phyloP scores from a whole-genome alignment of 495 filamentous ascomycete species.

The Xylaria grammica region DNA sequence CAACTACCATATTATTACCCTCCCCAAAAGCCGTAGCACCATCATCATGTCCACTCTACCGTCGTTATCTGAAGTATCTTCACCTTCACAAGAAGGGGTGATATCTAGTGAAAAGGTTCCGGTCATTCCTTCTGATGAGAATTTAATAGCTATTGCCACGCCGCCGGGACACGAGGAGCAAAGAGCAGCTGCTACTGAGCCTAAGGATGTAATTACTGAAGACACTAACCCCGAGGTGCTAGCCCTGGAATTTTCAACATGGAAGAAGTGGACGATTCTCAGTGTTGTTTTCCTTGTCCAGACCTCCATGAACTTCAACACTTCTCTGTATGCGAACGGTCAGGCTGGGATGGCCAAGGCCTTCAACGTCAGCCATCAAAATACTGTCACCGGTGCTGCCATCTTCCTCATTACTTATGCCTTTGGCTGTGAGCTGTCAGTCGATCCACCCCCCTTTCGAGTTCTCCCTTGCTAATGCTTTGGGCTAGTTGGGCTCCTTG shows the following conservation, averaged over 20 bases:
- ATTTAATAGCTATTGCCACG: slow-evolving; percentile 10
- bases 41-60: neutral
- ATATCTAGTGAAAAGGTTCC: neutral
- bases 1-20: neutral
- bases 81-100: neutral
- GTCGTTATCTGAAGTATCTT: neutral
- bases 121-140: neutral
- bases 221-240: slow-evolving; percentile 66
- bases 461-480: slow-evolving; percentile 14
- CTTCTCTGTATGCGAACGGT: slow-evolving; percentile 71
- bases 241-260: slow-evolving; percentile 62
- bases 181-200: slow-evolving; percentile 25
- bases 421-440: slow-evolving; percentile 74
- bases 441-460: neutral
- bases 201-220: slow-evolving; percentile 53
- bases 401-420: slow-evolving; percentile 76
- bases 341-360: slow-evolving; percentile 63
- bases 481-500: slow-evolving; percentile 70
- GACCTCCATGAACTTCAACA: slow-evolving; percentile 86
- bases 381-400: slow-evolving; percentile 69
- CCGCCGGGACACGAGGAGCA: slow-evolving; percentile 26
- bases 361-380: slow-evolving; percentile 67
- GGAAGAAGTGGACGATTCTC: slow-evolving; percentile 77
- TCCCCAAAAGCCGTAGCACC: neutral
- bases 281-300: slow-evolving; percentile 75